A percentile compares a stretch with the other conserved stretches of the same genome.
Conservation (phyloP, 2,329 filamentous ascomycete genomes). For the Penicillium sp. region DNA sequence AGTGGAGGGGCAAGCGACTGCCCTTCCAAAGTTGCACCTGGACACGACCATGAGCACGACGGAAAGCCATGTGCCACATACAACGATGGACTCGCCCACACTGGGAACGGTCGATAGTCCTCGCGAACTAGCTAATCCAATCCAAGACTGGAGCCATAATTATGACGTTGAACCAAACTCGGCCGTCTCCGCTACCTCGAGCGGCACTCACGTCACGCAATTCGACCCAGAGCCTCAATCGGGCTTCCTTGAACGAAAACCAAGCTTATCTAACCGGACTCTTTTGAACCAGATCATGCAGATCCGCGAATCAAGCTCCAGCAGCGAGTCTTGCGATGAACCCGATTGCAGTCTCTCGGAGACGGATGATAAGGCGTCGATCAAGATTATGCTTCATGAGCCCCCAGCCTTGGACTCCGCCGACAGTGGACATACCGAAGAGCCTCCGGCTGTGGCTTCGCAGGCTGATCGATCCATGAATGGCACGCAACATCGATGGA, state of each 20-base stretch:
- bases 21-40: slow-evolving; percentile 22
- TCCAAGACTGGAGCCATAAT: neutral
- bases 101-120: slow-evolving; percentile 28
- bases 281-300: slow-evolving; percentile 46
- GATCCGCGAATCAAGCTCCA: slow-evolving; percentile 43
- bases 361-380: slow-evolving; percentile 48
- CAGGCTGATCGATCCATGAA: slow-evolving; percentile 18
- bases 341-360: slow-evolving; percentile 40
- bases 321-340: slow-evolving; percentile 36
- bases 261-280: slow-evolving; percentile 34
- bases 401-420: slow-evolving; percentile 37
- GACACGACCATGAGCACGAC: slow-evolving; percentile 18
- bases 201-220: slow-evolving; percentile 53
- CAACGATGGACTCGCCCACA: slow-evolving; percentile 41
- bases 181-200: slow-evolving; percentile 54
- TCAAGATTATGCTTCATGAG: slow-evolving; percentile 50
- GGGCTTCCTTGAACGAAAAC: slow-evolving; percentile 40
- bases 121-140: slow-evolving; percentile 1
- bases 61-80: slow-evolving; percentile 14
- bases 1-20: slow-evolving; percentile 11
- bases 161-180: slow-evolving; percentile 20
- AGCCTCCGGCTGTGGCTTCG: slow-evolving; percentile 17
- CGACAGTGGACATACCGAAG: slow-evolving; percentile 27
- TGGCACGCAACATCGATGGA: slow-evolving; percentile 34
- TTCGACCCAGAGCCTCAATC: slow-evolving; percentile 69